Evolutionary conservation across 768 basidiomycete species (phyloP).

Genomic region (Tricholomella constricta): DNA sequence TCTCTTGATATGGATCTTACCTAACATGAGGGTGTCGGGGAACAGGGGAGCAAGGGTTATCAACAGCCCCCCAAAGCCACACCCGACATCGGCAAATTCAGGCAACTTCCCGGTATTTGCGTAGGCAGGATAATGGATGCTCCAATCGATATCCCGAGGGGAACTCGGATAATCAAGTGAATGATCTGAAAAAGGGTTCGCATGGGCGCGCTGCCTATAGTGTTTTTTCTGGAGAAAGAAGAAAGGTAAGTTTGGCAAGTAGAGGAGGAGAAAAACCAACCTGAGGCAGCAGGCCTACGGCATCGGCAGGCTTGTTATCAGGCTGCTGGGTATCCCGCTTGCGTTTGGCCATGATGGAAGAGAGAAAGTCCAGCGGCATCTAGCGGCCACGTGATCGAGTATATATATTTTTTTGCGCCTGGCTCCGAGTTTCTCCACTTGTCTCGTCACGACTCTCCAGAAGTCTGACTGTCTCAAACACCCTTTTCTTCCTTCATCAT

Average conservation of each 20-base stretch:
- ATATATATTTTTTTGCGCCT: slow-evolving; percentile 16
- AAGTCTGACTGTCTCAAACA: slow-evolving; percentile 1
- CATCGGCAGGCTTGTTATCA: slow-evolving; percentile 6
- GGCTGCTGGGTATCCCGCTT: slow-evolving; percentile 28
- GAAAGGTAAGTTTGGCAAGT: slow-evolving; percentile 1
- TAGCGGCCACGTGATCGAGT: slow-evolving; percentile 27
- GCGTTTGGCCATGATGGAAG: slow-evolving; percentile 32
- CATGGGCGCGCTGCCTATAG: slow-evolving; percentile 82
- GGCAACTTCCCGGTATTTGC: slow-evolving; percentile 61
- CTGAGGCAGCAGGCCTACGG: slow-evolving; percentile 47
- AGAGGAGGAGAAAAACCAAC: slow-evolving; percentile 26
- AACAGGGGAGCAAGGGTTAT: slow-evolving; percentile 87
- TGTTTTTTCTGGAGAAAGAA: slow-evolving; percentile 65
- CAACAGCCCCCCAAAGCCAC: slow-evolving; percentile 95
- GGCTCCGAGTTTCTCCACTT: slow-evolving; percentile 18
- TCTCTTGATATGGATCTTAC: slow-evolving; percentile 45
- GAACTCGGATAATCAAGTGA: slow-evolving; percentile 82
- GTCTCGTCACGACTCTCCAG: slow-evolving; percentile 16
- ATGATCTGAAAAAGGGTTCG: slow-evolving; percentile 88
- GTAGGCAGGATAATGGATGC: slow-evolving; percentile 77
- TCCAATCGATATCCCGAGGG: slow-evolving; percentile 81
- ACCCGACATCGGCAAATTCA: slow-evolving; percentile 96
- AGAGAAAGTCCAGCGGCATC: slow-evolving; percentile 9
- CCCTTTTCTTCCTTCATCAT: slow-evolving; percentile 31
- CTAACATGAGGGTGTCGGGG: slow-evolving; percentile 92